Evolutionary conservation across 257 asterid species (phyloP).

Genomic region (Avicennia marina): DNA sequence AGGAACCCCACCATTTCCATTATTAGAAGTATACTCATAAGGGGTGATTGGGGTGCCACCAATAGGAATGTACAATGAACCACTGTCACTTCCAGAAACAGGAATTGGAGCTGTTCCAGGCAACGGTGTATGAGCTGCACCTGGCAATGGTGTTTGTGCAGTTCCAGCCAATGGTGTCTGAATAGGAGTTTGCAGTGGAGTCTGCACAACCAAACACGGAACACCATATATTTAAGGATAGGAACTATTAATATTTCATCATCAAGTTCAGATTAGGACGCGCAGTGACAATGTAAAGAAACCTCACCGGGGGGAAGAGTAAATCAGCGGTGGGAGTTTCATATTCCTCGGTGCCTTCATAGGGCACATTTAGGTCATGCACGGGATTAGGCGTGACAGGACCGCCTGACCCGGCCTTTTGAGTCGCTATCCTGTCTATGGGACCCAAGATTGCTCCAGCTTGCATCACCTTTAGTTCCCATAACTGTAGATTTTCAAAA

Average conservation of each 20-base stretch:
- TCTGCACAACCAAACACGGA: conserved; percentile 33
- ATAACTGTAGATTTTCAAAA: conserved; percentile 42
- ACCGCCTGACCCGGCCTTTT: conserved; percentile 49
- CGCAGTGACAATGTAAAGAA: background rate
- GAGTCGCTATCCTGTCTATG: conserved; percentile 64
- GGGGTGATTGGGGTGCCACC: conserved; percentile 95
- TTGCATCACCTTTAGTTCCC: conserved; percentile 91
- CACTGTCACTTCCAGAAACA: conserved; percentile 65
- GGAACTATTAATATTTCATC: too few species aligned
- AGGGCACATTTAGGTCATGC: conserved; percentile 93
- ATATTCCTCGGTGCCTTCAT: conserved; percentile 90
- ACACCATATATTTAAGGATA: background rate
- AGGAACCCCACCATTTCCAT: conserved; percentile 47
- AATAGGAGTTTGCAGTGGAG: conserved; percentile 70
- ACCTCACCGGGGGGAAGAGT: conserved; percentile 90
- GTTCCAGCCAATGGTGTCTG: conserved; percentile 72
- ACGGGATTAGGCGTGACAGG: conserved; percentile 55
- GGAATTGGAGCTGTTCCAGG: conserved; percentile 29
- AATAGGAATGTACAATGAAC: conserved; percentile 59
- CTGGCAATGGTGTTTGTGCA: conserved; percentile 30
- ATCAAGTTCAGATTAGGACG: too few species aligned
- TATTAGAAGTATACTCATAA: conserved; percentile 46
- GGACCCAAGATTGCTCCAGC: conserved; percentile 89
- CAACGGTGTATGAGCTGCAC: background rate
- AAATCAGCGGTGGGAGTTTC: conserved; percentile 97